These are phyloP conservation scores for Trypanosoma conorhini DNA, from an alignment of 208 protist species.

Conservation along the genomic window DNA sequence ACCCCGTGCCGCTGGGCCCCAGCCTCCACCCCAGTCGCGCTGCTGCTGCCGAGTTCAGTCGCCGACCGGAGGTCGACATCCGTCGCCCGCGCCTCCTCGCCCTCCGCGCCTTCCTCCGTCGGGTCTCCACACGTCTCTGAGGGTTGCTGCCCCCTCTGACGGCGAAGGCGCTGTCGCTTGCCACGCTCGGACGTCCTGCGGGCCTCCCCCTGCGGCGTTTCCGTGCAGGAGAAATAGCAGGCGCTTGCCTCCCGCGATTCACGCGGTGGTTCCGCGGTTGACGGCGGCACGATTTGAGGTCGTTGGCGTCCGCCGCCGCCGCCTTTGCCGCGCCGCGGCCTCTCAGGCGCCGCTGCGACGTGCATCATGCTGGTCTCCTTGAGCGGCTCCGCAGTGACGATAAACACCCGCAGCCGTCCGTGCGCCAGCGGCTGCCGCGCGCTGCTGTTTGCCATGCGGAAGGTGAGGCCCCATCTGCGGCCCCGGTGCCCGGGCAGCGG, in stretches of 20 bases:
- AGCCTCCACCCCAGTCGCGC: not conserved
- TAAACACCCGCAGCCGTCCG: slow-evolving; percentile 71
- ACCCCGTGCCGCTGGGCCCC: not conserved
- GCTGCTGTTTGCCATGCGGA: slow-evolving; percentile 81
- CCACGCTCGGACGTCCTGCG: not conserved
- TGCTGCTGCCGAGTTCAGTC: not conserved
- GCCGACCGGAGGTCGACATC: no score
- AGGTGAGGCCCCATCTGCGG: slow-evolving; percentile 50
- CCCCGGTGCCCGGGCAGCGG: slow-evolving; percentile 40
- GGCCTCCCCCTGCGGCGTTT: not conserved
- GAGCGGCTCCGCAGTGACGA: slow-evolving; percentile 54
- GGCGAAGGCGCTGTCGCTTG: not conserved
- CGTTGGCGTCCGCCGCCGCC: not conserved
- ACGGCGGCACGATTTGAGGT: no score
- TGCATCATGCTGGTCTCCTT: slow-evolving; percentile 38
- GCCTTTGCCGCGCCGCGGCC: not conserved
- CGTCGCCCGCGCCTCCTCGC: not conserved
- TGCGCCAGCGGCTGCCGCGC: slow-evolving; percentile 57
- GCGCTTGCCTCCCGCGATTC: not conserved
- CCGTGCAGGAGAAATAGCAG: not conserved
- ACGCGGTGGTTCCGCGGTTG: no score
- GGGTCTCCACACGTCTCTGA: not conserved
- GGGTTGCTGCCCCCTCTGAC: not conserved
- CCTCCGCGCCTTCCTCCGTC: not conserved
- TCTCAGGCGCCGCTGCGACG: not conserved